Evolutionary conservation across 2,329 filamentous ascomycete genomes (phyloP).

Genomic region (Fusarium stilboides): DNA sequence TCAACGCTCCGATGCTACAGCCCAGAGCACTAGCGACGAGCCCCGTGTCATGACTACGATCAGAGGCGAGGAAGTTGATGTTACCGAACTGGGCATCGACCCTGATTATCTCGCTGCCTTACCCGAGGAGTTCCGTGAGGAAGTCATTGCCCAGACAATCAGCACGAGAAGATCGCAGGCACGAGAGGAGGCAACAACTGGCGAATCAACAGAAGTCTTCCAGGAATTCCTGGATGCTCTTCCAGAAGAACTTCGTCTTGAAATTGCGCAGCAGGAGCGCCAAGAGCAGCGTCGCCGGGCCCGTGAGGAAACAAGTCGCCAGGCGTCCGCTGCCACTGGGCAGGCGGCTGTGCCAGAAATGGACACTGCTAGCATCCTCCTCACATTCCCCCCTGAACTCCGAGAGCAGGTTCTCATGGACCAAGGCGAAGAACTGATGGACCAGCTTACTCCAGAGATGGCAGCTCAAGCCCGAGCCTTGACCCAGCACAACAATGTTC

Average conservation of each 20-base stretch:
- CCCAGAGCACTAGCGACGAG: constrained; percentile 45
- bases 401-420: constrained; percentile 91
- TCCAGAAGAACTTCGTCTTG: constrained; percentile 89
- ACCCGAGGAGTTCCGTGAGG: constrained; percentile 96
- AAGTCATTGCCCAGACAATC: constrained; percentile 93
- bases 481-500: constrained; percentile 57
- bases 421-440: constrained; percentile 89
- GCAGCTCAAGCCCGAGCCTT: constrained; percentile 87
- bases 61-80: constrained; percentile 88
- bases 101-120: constrained; percentile 95
- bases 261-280: constrained; percentile 92
- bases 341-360: constrained; percentile 78
- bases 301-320: constrained; percentile 83
- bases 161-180: constrained; percentile 86
- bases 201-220: constrained; percentile 87
- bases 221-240: constrained; percentile 95
- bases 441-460: constrained; percentile 86
- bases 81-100: constrained; percentile 95
- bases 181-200: constrained; percentile 74
- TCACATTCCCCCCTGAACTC: constrained; percentile 87
- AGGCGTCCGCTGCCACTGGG: constrained; percentile 69
- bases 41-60: constrained; percentile 85
- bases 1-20: constrained; percentile 51
- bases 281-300: constrained; percentile 90
- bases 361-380: constrained; percentile 92